Evolutionary conservation across 768 basidiomycete genomes (phyloP), one percentile per base, ranked within the genome.

Genomic region (Rhodotorula diobovata): DNA sequence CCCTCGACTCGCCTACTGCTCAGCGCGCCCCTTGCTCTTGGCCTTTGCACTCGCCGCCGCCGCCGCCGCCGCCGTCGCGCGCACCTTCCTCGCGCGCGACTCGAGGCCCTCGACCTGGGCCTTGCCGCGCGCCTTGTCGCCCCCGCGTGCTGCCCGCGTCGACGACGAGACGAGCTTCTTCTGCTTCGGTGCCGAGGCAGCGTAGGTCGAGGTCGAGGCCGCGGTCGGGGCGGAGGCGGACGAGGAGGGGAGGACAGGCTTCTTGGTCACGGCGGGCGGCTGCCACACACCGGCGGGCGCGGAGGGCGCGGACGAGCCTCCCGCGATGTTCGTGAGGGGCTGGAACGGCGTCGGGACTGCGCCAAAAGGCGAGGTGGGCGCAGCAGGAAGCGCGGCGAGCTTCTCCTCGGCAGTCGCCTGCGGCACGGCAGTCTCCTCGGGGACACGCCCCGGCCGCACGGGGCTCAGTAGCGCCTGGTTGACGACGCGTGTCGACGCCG

Each of bases 81-180:
- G n/a, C 20, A 69, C 68, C 56, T 12, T 53, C 50, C 57, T 63
- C 68, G 56, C 68, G 30, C n/a, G 30, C 18, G 25, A 45, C 62
- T 69, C 61, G 37, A 69, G 20, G 48, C 50, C 62, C 30, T 50
- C 57, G 37, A 58, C 11, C 55, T 57, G 34, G 28, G 8, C 20
- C 46, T 35, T 50, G 11, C 23, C 46, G 55, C 25, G 50, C 16
- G n/a, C 62, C 62, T 69, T 67, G 8, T 67, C 66, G 4, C 41
- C 51, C 6, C 39, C 66, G 1, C 66, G 46, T 35, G 56, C 58
- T 1, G 59, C 21, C 4, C 45, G 25, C 41, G 43, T 37, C 34
- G 53, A 25, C 28, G 34, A 53, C 34, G 60, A 61, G 35, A 34
- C 54, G 35, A 21, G 37, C 54, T 61, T 68, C 67, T 48, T 56